phyloP scores from a whole-genome alignment of 306 rosid species.

The Medicago lupulina region DNA sequence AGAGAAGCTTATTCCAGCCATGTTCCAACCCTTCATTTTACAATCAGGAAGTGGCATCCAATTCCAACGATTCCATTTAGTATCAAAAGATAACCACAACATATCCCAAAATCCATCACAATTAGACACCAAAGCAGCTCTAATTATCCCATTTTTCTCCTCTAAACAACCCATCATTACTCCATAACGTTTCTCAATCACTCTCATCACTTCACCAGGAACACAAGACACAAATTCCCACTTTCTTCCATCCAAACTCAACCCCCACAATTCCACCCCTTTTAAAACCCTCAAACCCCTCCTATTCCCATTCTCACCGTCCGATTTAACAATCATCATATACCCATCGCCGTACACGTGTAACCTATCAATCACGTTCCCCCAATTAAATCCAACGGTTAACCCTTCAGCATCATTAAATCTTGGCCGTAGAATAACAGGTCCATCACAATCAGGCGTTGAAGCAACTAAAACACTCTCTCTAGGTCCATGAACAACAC shows the following conservation, averaged over 20 bases:
- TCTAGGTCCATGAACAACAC: conserved; percentile 46
- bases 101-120: conserved; percentile 66
- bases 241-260: conserved; percentile 43
- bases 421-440: conserved; percentile 55
- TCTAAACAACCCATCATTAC: conserved; percentile 77
- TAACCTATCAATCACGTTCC: conserved; percentile 52
- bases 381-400: conserved; percentile 59
- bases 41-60: conserved; percentile 65
- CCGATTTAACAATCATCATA: conserved; percentile 63
- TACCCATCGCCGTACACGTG: conserved; percentile 75
- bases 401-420: conserved; percentile 25
- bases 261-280: conserved; percentile 64
- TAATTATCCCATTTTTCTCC: conserved; percentile 50
- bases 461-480: conserved; percentile 55
- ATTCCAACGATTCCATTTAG: conserved; percentile 42
- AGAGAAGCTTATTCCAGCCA: conserved; percentile 73
- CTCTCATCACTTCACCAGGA: conserved; percentile 37
- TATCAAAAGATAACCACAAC: conserved; percentile 53
- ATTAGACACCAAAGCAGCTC: conserved; percentile 59
- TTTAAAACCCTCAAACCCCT: conserved; percentile 41
- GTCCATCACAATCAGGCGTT: background rate
- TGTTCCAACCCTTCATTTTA: conserved; percentile 65
- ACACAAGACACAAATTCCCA: conserved; percentile 59
- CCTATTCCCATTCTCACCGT: conserved; percentile 30
- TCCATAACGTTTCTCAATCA: conserved; percentile 56